These are phyloP conservation scores for Neurospora hispaniola DNA, from an alignment of 495 filamentous ascomycete genomes.

Conservation along the genomic window DNA sequence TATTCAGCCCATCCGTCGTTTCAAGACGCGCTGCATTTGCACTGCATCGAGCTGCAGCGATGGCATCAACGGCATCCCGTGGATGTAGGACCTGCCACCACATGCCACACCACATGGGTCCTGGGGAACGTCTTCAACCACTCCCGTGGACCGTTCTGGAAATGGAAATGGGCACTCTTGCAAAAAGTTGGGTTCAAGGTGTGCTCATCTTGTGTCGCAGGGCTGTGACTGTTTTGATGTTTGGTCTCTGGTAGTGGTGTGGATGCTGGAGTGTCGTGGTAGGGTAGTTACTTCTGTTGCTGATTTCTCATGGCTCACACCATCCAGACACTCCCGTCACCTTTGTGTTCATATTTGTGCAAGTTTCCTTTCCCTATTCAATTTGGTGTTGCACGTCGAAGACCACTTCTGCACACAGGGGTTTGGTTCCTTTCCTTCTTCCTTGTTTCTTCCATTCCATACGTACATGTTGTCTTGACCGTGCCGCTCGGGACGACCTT, in stretches of 20 bases:
- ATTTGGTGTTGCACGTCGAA: not conserved
- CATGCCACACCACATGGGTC: not conserved
- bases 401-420: not conserved
- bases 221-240: not conserved
- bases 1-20: not conserved
- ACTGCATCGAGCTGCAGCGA: not conserved
- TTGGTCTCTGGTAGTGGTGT: not conserved
- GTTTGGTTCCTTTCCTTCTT: not conserved
- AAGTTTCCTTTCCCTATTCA: not conserved
- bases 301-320: not conserved
- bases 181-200: not conserved
- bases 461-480: not conserved
- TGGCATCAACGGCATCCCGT: not conserved
- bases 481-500: not conserved
- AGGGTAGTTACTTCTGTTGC: not conserved
- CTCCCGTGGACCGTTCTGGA: not conserved
- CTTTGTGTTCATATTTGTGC: not conserved
- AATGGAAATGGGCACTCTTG: not conserved
- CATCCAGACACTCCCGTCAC: not conserved
- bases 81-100: not conserved
- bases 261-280: not conserved
- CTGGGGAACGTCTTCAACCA: not conserved
- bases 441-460: not conserved
- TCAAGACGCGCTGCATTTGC: not conserved
- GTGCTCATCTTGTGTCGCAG: not conserved